Evolutionary conservation across 345 rosid genomes (phyloP).

Genomic region (Nasturtium officinale): DNA sequence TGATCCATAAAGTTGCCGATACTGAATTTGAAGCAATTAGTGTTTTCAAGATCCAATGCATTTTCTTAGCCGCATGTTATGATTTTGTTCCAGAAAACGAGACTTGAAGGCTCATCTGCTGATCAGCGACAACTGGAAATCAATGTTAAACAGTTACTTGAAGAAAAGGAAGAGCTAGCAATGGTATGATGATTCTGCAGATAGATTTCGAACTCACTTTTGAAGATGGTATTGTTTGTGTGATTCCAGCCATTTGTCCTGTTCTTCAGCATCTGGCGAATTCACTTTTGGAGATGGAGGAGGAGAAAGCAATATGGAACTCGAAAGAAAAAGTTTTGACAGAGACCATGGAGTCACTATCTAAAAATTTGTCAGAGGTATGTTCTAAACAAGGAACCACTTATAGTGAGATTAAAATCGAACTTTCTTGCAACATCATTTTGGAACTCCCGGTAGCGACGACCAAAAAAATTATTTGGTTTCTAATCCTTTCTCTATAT

Average conservation of each 20-base stretch:
- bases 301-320: slow-evolving; percentile 82
- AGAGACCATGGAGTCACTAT: slow-evolving; percentile 55
- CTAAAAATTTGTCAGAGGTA: slow-evolving; percentile 63
- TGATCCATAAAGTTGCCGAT: slow-evolving; percentile 18
- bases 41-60: slow-evolving; percentile 6
- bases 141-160: slow-evolving; percentile 52
- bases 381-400: slow-evolving; percentile 30
- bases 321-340: slow-evolving; percentile 71
- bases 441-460: not conserved
- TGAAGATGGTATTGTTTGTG: slow-evolving; percentile 13
- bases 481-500: slow-evolving; percentile 9
- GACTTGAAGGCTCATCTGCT: slow-evolving; percentile 60
- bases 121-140: slow-evolving; percentile 59
- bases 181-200: slow-evolving; percentile 54
- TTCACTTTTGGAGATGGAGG: slow-evolving; percentile 88
- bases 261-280: slow-evolving; percentile 69
- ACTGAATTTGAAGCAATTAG: slow-evolving; percentile 15
- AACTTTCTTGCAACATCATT: slow-evolving; percentile 19
- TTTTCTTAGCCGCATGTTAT: slow-evolving; percentile 18
- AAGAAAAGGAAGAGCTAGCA: slow-evolving; percentile 91
- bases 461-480: not conserved
- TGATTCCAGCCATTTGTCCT: slow-evolving; percentile 9
- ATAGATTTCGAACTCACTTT: not conserved
- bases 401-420: not conserved
- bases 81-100: slow-evolving; percentile 52